Evolutionary conservation across 108 stramenopile genomes (phyloP).

Genomic region (Skeletonema marinoi): DNA sequence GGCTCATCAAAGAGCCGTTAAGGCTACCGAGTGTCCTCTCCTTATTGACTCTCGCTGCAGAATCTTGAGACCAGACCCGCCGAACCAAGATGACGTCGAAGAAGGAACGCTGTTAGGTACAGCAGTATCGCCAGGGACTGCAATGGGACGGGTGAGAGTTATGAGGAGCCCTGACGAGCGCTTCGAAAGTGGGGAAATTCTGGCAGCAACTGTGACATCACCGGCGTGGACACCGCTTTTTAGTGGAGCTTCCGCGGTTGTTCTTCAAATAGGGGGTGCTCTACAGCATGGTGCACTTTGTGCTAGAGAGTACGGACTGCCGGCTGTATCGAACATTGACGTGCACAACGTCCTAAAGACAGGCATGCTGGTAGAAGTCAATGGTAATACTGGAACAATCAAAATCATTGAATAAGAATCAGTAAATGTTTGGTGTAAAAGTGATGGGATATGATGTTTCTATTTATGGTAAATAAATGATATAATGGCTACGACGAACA

Average conservation of each 20-base stretch:
- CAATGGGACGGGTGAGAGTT: slow-evolving; percentile 20
- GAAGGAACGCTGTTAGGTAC: slow-evolving; percentile 10
- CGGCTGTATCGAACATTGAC: slow-evolving; percentile 32
- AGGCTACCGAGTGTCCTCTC: slow-evolving; percentile 29
- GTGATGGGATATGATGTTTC: too few relatives aligned
- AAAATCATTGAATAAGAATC: slow-evolving; percentile 5
- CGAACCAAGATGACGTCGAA: neutral
- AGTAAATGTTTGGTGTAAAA: neutral
- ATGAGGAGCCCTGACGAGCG: slow-evolving; percentile 12
- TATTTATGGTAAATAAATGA: too few relatives aligned
- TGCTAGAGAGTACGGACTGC: slow-evolving; percentile 25
- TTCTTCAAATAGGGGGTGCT: slow-evolving; percentile 30
- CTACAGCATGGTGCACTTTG: slow-evolving; percentile 41
- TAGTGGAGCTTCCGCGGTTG: slow-evolving; percentile 18
- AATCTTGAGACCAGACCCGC: slow-evolving; percentile 27
- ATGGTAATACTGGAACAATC: slow-evolving; percentile 31
- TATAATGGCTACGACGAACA: too few relatives aligned
- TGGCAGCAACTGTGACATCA: slow-evolving; percentile 18
- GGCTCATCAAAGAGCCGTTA: slow-evolving; percentile 14
- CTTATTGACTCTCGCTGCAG: slow-evolving; percentile 32
- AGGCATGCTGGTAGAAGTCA: slow-evolving; percentile 29
- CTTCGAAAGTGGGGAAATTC: slow-evolving; percentile 30
- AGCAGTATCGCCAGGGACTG: slow-evolving; percentile 24
- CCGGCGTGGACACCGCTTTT: slow-evolving; percentile 36
- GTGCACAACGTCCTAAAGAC: slow-evolving; percentile 9